Percentiles rank a stretch among this genome's conserved stretches.
These are phyloP conservation scores for Coccinonectria pachysandricola DNA, from an alignment of 2,329 filamentous ascomycete species.

Conservation along the genomic window DNA sequence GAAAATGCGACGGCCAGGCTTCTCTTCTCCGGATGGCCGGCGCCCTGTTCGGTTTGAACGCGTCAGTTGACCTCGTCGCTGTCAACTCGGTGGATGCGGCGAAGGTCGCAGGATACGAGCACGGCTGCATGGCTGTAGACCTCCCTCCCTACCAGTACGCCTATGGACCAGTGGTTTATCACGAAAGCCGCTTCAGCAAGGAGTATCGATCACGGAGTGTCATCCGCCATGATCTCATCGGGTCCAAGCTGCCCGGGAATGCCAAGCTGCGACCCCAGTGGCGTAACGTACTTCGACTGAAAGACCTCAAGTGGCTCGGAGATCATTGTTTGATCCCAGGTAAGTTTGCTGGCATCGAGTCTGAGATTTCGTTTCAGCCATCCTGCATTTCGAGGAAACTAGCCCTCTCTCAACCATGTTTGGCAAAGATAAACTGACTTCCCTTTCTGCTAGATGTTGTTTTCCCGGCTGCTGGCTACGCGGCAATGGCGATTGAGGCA, in stretches of 20 bases:
- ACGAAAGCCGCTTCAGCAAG: slow-evolving; percentile 33
- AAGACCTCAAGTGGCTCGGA: slow-evolving; percentile 45
- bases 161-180: slow-evolving; percentile 38
- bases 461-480: slow-evolving; percentile 31
- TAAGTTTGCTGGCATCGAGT: no score
- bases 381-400: no score
- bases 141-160: slow-evolving; percentile 37
- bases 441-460: no score
- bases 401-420: no score
- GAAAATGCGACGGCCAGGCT: slow-evolving; percentile 39
- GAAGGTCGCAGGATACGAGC: slow-evolving; percentile 2
- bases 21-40: slow-evolving; percentile 34
- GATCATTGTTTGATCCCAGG: slow-evolving; percentile 42
- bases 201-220: slow-evolving; percentile 31
- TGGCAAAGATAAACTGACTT: slow-evolving; percentile 25
- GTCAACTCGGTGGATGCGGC: slow-evolving; percentile 38
- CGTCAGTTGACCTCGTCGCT: slow-evolving; percentile 30
- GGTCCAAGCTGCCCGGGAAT: slow-evolving; percentile 31
- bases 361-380: no score
- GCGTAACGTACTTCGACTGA: slow-evolving; percentile 36
- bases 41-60: slow-evolving; percentile 35
- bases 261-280: slow-evolving; percentile 37
- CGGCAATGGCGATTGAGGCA: slow-evolving; percentile 31
- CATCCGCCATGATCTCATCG: slow-evolving; percentile 35
- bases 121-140: slow-evolving; percentile 27